Evolutionary conservation across 495 filamentous ascomycete genomes (phyloP).

Genomic region (Durotheca rogersii): DNA sequence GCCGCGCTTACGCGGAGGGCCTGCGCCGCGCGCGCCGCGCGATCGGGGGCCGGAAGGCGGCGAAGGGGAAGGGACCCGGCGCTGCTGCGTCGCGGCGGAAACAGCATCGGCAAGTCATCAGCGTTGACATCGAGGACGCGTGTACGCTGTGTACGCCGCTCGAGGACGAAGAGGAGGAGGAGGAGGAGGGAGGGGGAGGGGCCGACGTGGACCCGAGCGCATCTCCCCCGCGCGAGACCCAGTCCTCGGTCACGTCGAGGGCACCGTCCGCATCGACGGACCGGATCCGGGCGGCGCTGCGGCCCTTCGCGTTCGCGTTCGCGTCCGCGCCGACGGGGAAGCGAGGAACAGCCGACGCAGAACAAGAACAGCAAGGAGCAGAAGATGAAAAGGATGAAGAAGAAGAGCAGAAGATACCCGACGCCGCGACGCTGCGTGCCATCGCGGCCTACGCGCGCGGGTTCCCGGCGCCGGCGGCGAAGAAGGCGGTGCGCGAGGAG

Average conservation of each 20-base stretch:
- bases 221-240: too few species aligned
- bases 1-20: conserved; percentile 46
- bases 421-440: conserved; percentile 7
- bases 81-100: too few species aligned
- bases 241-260: too few species aligned
- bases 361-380: too few species aligned
- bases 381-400: too few species aligned
- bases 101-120: too few species aligned
- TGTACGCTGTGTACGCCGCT: conserved; percentile 43
- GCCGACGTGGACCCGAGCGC: too few species aligned
- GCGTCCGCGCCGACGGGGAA: background rate
- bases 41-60: too few species aligned
- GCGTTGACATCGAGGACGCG: conserved; percentile 46
- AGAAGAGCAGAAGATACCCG: background rate
- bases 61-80: too few species aligned
- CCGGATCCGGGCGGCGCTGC: conserved; percentile 25
- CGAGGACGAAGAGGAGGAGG: conserved; percentile 25
- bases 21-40: conserved; percentile 32
- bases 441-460: conserved; percentile 39
- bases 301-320: conserved; percentile 35
- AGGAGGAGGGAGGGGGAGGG: conserved; percentile 3
- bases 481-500: conserved; percentile 47
- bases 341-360: background rate
- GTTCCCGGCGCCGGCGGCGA: conserved; percentile 43
- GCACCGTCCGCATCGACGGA: background rate